Conservation (phyloP, 1,284 basidiomycete species). For the Cutaneotrichosporon sp. region DNA sequence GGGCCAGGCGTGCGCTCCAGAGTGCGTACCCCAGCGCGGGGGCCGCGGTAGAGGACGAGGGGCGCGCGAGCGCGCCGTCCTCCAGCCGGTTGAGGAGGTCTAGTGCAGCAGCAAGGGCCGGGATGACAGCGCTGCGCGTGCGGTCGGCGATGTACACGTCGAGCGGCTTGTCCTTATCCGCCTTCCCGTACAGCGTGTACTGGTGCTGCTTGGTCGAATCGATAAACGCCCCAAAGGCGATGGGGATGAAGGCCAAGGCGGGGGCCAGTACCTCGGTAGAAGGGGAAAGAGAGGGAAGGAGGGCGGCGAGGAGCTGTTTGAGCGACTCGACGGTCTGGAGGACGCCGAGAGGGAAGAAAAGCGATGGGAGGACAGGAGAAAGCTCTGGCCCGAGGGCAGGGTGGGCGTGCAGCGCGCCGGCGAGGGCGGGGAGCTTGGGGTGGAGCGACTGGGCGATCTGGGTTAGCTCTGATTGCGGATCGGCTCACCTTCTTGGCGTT, state of each 20-base stretch:
- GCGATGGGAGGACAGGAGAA: conserved; percentile 18
- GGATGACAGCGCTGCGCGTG: conserved; percentile 35
- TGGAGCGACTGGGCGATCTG: conserved; percentile 32
- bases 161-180: conserved; percentile 31
- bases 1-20: conserved; percentile 23
- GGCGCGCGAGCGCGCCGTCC: conserved; percentile 15
- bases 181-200: conserved; percentile 35
- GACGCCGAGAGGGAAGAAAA: conserved; percentile 34
- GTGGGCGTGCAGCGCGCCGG: conserved; percentile 24
- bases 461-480: conserved; percentile 1
- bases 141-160: conserved; percentile 43
- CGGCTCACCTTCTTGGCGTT: conserved; percentile 39
- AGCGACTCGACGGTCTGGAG: conserved; percentile 31
- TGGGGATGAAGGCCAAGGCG: conserved; percentile 25
- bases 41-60: not conserved
- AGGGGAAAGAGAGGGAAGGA: not conserved
- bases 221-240: conserved; percentile 33
- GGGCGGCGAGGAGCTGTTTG: conserved; percentile 19
- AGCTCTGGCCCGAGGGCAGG: conserved; percentile 21
- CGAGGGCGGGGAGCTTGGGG: conserved; percentile 28
- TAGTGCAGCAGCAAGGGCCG: conserved; percentile 25
- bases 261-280: conserved; percentile 13
- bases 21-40: not conserved
- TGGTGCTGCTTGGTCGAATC: conserved; percentile 26
- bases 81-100: conserved; percentile 27